phyloP scores from a whole-genome alignment of 805 yeast species.

The Tanozyma kutaoensis region DNA sequence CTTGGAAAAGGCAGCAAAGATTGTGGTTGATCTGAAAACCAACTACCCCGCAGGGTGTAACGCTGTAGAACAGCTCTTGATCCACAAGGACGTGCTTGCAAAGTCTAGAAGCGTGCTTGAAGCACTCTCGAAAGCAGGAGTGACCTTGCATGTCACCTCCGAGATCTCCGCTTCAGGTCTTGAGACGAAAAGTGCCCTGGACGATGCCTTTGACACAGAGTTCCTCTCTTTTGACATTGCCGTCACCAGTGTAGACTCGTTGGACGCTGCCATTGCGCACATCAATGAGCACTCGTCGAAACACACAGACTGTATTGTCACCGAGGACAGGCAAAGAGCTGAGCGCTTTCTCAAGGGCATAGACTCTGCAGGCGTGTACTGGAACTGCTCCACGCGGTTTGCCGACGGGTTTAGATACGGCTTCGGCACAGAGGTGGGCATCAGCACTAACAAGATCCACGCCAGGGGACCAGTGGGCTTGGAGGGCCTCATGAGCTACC shows the following conservation, averaged over 20 bases:
- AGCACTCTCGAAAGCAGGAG: slow-evolving; percentile 44
- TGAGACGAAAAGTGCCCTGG: slow-evolving; percentile 33
- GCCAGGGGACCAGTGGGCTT: slow-evolving; percentile 98
- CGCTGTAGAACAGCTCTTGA: slow-evolving; percentile 79
- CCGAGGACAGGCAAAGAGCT: slow-evolving; percentile 61
- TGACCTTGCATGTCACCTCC: slow-evolving; percentile 60
- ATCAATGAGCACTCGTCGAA: slow-evolving; percentile 89
- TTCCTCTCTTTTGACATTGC: slow-evolving; percentile 77
- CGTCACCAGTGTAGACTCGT: slow-evolving; percentile 43
- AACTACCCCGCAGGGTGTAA: slow-evolving; percentile 99
- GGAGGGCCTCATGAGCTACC: slow-evolving; percentile 93
- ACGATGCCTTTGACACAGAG: slow-evolving; percentile 70
- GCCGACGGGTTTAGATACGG: slow-evolving; percentile 99
- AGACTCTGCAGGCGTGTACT: slow-evolving; percentile 93
- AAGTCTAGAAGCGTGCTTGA: not conserved
- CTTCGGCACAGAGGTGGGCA: slow-evolving; percentile 97
- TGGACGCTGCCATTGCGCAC: slow-evolving; percentile 68
- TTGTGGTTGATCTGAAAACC: slow-evolving; percentile 79
- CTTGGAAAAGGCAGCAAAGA: slow-evolving; percentile 57
- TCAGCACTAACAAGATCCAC: slow-evolving; percentile 91
- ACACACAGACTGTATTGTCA: slow-evolving; percentile 88
- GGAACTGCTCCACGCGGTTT: slow-evolving; percentile 95
- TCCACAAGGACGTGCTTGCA: slow-evolving; percentile 31
- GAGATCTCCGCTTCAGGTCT: slow-evolving; percentile 12
- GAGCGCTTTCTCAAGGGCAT: slow-evolving; percentile 69